Evolutionary conservation across 1,284 basidiomycete genomes (phyloP), one percentile per base, ranked within the genome.

Genomic region (Phylloboletellus chloephorus): DNA sequence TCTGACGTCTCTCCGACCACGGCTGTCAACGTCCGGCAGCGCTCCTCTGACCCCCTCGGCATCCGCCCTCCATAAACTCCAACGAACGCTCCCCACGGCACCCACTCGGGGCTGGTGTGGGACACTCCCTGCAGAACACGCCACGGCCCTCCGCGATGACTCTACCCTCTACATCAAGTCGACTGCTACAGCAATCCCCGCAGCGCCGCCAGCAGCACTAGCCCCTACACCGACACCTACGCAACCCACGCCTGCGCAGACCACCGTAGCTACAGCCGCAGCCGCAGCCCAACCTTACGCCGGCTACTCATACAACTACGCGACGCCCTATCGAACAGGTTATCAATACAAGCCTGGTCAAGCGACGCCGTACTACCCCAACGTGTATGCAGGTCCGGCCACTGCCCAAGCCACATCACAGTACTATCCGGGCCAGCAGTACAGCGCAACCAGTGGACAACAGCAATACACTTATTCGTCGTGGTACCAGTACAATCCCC

Each of bases 81-180:
- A 85, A 49, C 76, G 72, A 15, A 82, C 82, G 0, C 66, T 89
- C 6, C 82, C 81, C 2, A 57, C 72, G 7, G 67, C 69, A 10
- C 67, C 78, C 15, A 67, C 73, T 3, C 69, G 70, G 44, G 81
- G 84, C 7, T 89, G 84, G 82, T 68, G 79, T 49, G 86, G 86
- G 21, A 88, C 80, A 1, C 69, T 89, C 4, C 76, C 80, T n/a
- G 56, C 74, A 13, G 65, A 71, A 28, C 71, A 72, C 19, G 50
- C 73, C 9, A 71, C 71, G 2, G 80, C 84, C 4, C 70, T 86
- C 11, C 74, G 78, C 16, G 86, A 88, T 57, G 79, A 89, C 52
- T 71, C 75, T 4, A 89, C 86, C 2, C 56, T 78, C 5, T 68
- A 67, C 31, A 65, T 87, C 52, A 82, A 82, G 46, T 59, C 79